These are phyloP conservation scores for Endocalyx cinctus DNA, from an alignment of 2,329 filamentous ascomycete species.

Conservation along the genomic window DNA sequence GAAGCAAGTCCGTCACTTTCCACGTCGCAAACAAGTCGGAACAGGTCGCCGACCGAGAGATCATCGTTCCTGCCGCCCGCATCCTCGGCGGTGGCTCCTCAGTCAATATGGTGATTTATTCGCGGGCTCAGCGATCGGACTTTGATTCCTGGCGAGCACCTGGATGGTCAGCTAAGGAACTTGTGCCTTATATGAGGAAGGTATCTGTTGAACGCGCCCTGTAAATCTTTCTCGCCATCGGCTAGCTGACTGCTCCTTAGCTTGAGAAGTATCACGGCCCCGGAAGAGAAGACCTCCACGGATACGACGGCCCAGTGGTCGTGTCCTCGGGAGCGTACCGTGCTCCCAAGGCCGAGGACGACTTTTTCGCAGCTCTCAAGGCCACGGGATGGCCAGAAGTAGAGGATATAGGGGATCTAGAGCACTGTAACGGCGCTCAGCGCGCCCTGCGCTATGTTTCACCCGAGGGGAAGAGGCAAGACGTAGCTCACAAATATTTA, in stretches of 20 bases:
- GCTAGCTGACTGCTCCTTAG: constrained; percentile 2
- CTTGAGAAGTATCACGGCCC: constrained; percentile 16
- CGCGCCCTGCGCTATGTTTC: not conserved
- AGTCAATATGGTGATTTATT: constrained; percentile 39
- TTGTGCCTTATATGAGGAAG: constrained; percentile 48
- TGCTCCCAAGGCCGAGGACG: not conserved
- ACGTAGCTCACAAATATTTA: not conserved
- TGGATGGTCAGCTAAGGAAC: constrained; percentile 15
- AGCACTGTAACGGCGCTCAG: constrained; percentile 33
- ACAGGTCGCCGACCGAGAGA: constrained; percentile 39
- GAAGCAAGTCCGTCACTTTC: constrained; percentile 35
- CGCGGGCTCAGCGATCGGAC: constrained; percentile 21
- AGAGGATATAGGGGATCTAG: constrained; percentile 23
- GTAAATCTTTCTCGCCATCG: not conserved
- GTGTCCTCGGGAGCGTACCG: not conserved
- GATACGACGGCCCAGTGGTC: not conserved
- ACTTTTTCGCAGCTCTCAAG: not conserved
- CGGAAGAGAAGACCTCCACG: constrained; percentile 37
- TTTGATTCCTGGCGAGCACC: constrained; percentile 13
- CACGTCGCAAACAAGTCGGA: constrained; percentile 30
- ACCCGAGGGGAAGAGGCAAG: not conserved
- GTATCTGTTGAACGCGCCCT: constrained; percentile 1
- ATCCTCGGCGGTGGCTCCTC: constrained; percentile 48
- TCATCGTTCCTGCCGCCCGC: constrained; percentile 32
- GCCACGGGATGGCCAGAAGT: not conserved